Percentiles rank a stretch among this genome's conserved stretches.
phyloP scores from a whole-genome alignment of 2,329 filamentous ascomycete genomes.

The Phoma sp. region DNA sequence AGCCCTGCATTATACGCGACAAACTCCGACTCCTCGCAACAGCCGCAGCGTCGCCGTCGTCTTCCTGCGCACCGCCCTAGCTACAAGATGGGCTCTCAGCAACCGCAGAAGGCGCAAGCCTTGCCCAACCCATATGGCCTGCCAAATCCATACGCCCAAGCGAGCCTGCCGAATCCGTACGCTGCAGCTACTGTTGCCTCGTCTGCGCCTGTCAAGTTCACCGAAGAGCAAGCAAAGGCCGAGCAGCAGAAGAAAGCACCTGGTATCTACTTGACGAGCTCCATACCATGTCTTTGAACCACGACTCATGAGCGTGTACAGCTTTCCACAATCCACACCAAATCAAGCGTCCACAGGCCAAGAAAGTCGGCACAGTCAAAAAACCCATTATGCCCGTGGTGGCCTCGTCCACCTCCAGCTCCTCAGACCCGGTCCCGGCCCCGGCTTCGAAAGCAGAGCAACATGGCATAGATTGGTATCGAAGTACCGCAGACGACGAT shows the following conservation, averaged over 20 bases:
- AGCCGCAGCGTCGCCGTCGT: slow-evolving; percentile 4
- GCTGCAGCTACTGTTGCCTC: slow-evolving; percentile 35
- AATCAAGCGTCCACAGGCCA: slow-evolving; percentile 45
- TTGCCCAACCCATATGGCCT: slow-evolving; percentile 38
- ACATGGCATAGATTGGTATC: slow-evolving; percentile 59
- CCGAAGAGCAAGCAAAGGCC: slow-evolving; percentile 41
- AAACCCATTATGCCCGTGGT: slow-evolving; percentile 34
- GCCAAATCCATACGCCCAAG: slow-evolving; percentile 37
- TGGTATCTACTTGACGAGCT: slow-evolving; percentile 41
- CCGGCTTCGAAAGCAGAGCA: slow-evolving; percentile 23
- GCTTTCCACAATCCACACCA: slow-evolving; percentile 44
- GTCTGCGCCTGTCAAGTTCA: slow-evolving; percentile 37
- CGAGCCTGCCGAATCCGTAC: slow-evolving; percentile 39
- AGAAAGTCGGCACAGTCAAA: slow-evolving; percentile 32
- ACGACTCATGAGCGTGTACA: slow-evolving; percentile 39
- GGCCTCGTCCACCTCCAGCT: slow-evolving; percentile 17
- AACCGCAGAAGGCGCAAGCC: slow-evolving; percentile 32
- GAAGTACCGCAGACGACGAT: slow-evolving; percentile 85
- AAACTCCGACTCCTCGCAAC: neutral
- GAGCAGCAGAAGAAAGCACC: slow-evolving; percentile 43
- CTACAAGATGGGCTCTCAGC: slow-evolving; percentile 36
- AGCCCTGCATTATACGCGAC: neutral
- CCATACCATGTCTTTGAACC: slow-evolving; percentile 27
- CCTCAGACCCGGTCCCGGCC: slow-evolving; percentile 24
- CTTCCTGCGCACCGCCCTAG: slow-evolving; percentile 10